A percentile compares a stretch with the other conserved stretches of the same genome.
Evolutionary conservation across 352 stramenopile species (phyloP).

Genomic region (Globisporangium heterothallicum): DNA sequence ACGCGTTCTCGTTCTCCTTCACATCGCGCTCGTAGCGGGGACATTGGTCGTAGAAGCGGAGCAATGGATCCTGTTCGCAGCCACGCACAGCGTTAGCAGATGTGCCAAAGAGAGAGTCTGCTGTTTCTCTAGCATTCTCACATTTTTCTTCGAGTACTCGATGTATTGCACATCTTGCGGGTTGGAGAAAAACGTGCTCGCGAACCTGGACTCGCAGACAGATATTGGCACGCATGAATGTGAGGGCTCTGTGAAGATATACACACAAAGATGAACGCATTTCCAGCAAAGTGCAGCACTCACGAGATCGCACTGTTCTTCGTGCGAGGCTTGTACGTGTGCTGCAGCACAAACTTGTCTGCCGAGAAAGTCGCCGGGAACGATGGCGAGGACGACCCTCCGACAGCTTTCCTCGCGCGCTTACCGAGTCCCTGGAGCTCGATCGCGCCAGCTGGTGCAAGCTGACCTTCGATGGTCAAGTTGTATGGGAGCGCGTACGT

Average conservation of each 20-base stretch:
- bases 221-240: too few relatives aligned
- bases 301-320: slow-evolving; percentile 57
- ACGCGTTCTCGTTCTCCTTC: slow-evolving; percentile 30
- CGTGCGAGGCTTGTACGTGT: slow-evolving; percentile 54
- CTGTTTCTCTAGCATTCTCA: too few relatives aligned
- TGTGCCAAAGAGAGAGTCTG: too few relatives aligned
- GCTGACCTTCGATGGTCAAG: slow-evolving; percentile 28
- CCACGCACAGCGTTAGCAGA: too few relatives aligned
- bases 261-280: neutral
- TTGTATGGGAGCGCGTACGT: slow-evolving; percentile 64
- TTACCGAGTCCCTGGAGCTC: slow-evolving; percentile 40
- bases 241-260: too few relatives aligned
- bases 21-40: slow-evolving; percentile 43
- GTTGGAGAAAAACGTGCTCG: slow-evolving; percentile 45
- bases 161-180: slow-evolving; percentile 35
- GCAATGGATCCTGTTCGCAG: slow-evolving; percentile 32
- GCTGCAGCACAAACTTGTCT: slow-evolving; percentile 37
- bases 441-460: slow-evolving; percentile 25
- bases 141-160: slow-evolving; percentile 26
- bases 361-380: slow-evolving; percentile 20
- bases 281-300: too few relatives aligned
- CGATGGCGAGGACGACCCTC: too few relatives aligned
- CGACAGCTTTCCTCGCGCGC: slow-evolving; percentile 23
- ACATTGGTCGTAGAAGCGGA: slow-evolving; percentile 62
- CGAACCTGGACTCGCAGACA: slow-evolving; percentile 42